A percentile compares a stretch with the other conserved stretches of the same genome.
Conservation (phyloP, 257 asterid species). For the Eustoma russellianum region DNA sequence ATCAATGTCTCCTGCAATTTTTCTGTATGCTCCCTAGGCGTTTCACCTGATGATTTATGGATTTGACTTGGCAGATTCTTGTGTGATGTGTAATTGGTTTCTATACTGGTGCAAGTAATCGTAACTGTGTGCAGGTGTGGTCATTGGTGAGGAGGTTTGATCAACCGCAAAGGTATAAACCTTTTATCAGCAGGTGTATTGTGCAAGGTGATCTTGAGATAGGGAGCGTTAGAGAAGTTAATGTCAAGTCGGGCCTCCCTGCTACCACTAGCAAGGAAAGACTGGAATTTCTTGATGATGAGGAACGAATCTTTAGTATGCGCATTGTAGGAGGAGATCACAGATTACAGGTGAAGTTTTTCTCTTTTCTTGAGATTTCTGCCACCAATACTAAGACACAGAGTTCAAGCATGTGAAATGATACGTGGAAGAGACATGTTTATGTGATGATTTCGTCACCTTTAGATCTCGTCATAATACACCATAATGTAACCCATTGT, state of each 20-base stretch:
- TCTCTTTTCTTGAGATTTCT: background rate
- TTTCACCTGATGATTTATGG: background rate
- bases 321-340: conserved; percentile 94
- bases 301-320: conserved; percentile 66
- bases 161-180: conserved; percentile 91
- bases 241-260: conserved; percentile 79
- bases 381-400: too few relatives aligned
- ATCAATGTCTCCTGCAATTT: too few relatives aligned
- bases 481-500: too few relatives aligned
- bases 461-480: too few relatives aligned
- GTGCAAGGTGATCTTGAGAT: conserved; percentile 70
- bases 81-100: too few relatives aligned
- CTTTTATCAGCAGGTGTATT: conserved; percentile 76
- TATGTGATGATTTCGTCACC: too few relatives aligned
- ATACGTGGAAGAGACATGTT: too few relatives aligned
- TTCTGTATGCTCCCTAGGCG: background rate
- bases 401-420: too few relatives aligned
- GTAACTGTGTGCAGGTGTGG: conserved; percentile 47
- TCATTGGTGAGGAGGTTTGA: conserved; percentile 85
- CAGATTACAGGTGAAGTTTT: conserved; percentile 54
- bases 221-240: conserved; percentile 82
- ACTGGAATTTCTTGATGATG: conserved; percentile 70
- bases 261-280: conserved; percentile 89
- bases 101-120: background rate
- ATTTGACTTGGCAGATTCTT: background rate